Base-by-base conservation (phyloP, 75 land plant species). In the Sequoia sempervirens region DNA sequence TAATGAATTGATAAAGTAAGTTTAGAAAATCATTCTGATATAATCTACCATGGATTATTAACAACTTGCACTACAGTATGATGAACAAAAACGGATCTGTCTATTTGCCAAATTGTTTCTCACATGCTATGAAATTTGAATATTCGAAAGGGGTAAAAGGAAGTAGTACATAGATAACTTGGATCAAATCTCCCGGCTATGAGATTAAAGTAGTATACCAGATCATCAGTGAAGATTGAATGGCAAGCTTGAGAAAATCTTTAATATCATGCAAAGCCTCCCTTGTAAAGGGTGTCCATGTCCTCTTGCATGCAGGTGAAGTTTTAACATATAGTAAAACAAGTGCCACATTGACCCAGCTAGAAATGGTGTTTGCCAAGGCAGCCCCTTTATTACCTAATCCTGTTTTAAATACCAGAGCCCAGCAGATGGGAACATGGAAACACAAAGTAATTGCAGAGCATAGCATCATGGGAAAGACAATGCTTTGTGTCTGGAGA, bases 361-460 rank as follows among this genome's bases (percentile, higher is more conserved):
- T 87, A 4, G 95, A 95, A 7, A 93, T 86, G 73, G 89, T 80
- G 47, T 84, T 91, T 17, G 95, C 90, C 50, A 95, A 32, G 0
- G 99, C 99, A 28, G 99, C 99, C 37, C 99, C 99, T 87, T 50
- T 87, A 85, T 54, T 86, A 28, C 97, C 99, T 32, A 96, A 83
- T 4, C 93, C 93, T 64, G 86, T 84, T 84, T 92, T 92, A 79
- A 85, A 91, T 18, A 96, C 91, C 75, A 96, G 43, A 36, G 83
- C 2, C 93, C 94, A 96, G 64, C 94, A 95, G 20, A 95, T 58
- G 0, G 92, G 87, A 17, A 93, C n/a, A 70, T 96, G 99, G 15
- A 89, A 53, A 1, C 84, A 15, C 17, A 91, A 76, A 17, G 95
- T 87, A 5, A 89, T 38, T 20, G 82, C 88, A 61, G 95, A 88